Percentiles rank a stretch among this genome's conserved stretches.
Conservation (phyloP, 1,139 yeast genomes). For the Zygosaccharomyces pseudobailii region DNA sequence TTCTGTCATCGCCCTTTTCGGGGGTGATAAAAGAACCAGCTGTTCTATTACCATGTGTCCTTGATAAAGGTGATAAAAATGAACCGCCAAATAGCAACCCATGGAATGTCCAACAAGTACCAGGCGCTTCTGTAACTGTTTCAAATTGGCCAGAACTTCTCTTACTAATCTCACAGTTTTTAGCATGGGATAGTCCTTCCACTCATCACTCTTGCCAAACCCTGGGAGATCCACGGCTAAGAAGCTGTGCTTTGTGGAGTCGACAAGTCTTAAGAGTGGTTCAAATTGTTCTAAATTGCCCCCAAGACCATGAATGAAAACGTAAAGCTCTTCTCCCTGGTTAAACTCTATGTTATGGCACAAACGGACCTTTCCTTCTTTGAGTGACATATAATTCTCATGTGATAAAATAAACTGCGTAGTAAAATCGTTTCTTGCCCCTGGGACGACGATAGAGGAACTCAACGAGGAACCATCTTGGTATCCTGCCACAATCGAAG, state of each 20-base stretch:
- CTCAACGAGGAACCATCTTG: conserved; percentile 12
- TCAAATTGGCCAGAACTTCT: not conserved
- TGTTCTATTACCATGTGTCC: conserved; percentile 6
- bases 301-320: conserved; percentile 66
- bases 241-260: conserved; percentile 45
- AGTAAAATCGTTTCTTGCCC: conserved; percentile 18
- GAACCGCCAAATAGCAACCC: conserved; percentile 29
- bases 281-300: conserved; percentile 72
- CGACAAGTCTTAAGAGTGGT: conserved; percentile 53
- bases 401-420: conserved; percentile 19
- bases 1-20: conserved; percentile 20
- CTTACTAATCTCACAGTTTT: conserved; percentile 13
- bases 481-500: conserved; percentile 18
- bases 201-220: conserved; percentile 46
- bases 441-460: conserved; percentile 10
- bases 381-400: conserved; percentile 11
- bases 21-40: conserved; percentile 25
- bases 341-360: conserved; percentile 22
- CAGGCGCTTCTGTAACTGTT: conserved; percentile 5
- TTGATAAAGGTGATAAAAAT: conserved; percentile 12
- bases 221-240: conserved; percentile 65
- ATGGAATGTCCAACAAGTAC: conserved; percentile 30
- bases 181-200: conserved; percentile 20
- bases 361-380: conserved; percentile 12
- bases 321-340: conserved; percentile 32